Evolutionary conservation across 1,284 basidiomycete species (phyloP).

Genomic region (Marasmius tenuissimus): DNA sequence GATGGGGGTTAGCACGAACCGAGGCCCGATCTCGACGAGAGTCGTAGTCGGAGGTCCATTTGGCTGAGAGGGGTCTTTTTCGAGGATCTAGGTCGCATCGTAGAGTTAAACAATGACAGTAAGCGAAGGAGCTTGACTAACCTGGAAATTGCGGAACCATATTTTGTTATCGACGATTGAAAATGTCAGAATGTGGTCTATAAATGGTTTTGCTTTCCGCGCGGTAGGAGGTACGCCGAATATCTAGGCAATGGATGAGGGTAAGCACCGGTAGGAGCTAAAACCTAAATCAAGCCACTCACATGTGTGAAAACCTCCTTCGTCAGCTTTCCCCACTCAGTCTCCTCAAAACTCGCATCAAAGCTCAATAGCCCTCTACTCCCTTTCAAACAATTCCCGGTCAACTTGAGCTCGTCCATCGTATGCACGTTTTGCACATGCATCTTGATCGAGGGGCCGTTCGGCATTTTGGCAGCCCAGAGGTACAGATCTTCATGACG

Average conservation of each 20-base stretch:
- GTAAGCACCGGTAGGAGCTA: slow-evolving; percentile 8
- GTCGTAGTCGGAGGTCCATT: slow-evolving; percentile 76
- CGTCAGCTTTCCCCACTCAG: slow-evolving; percentile 85
- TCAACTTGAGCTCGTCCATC: slow-evolving; percentile 99
- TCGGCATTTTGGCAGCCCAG: slow-evolving; percentile 97
- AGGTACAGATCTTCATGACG: slow-evolving; percentile 95
- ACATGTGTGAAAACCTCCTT: slow-evolving; percentile 98
- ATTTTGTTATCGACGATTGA: slow-evolving; percentile 95
- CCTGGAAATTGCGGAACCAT: slow-evolving; percentile 99
- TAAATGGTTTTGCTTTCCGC: slow-evolving; percentile 92
- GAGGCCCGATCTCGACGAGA: slow-evolving; percentile 93
- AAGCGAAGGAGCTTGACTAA: slow-evolving; percentile 28
- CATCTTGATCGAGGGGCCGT: slow-evolving; percentile 96
- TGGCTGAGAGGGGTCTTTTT: slow-evolving; percentile 77
- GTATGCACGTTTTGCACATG: slow-evolving; percentile 99
- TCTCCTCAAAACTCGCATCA: slow-evolving; percentile 88
- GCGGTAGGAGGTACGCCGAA: slow-evolving; percentile 93
- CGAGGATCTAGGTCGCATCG: slow-evolving; percentile 55
- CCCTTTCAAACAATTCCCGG: slow-evolving; percentile 97
- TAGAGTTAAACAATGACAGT: neutral
- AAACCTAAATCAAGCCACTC: slow-evolving; percentile 33
- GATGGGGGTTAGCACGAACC: slow-evolving; percentile 97
- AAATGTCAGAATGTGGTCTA: slow-evolving; percentile 97
- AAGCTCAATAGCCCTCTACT: slow-evolving; percentile 92
- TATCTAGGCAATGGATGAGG: slow-evolving; percentile 55